Evolutionary conservation across 768 basidiomycete species (phyloP).

Genomic region (Hygrocybe coccinea): DNA sequence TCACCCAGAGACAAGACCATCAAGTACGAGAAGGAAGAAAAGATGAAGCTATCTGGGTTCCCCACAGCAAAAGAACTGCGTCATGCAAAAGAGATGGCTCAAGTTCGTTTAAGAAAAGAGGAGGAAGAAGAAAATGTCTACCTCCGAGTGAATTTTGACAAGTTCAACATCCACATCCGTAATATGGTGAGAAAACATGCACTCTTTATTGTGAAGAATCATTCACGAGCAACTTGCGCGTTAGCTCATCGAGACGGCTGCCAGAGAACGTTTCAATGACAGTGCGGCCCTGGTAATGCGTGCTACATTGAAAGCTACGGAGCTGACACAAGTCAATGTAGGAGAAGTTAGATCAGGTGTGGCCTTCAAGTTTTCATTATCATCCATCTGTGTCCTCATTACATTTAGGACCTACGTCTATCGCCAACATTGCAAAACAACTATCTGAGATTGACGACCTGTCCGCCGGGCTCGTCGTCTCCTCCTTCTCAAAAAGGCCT

Average conservation of each 20-base stretch:
- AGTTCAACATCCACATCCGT: slow-evolving; percentile 80
- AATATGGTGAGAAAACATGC: slow-evolving; percentile 56
- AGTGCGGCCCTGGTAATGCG: slow-evolving; percentile 67
- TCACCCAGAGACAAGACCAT: slow-evolving; percentile 80
- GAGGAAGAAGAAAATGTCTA: slow-evolving; percentile 70
- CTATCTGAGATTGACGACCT: slow-evolving; percentile 60
- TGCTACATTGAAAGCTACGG: slow-evolving; percentile 66
- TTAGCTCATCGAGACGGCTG: slow-evolving; percentile 76
- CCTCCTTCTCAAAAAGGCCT: slow-evolving; percentile 50
- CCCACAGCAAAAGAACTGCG: slow-evolving; percentile 77
- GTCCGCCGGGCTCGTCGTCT: slow-evolving; percentile 55
- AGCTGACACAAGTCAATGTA: slow-evolving; percentile 54
- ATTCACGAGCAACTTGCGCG: slow-evolving; percentile 12
- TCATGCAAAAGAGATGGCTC: slow-evolving; percentile 63
- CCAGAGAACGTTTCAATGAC: slow-evolving; percentile 73
- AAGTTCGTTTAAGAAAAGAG: slow-evolving; percentile 58
- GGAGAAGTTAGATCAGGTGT: slow-evolving; percentile 63
- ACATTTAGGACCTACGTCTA: slow-evolving; percentile 56
- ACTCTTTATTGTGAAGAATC: background rate
- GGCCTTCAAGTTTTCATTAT: slow-evolving; percentile 3
- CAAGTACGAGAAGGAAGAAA: slow-evolving; percentile 76
- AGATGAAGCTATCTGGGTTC: slow-evolving; percentile 65
- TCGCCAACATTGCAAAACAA: slow-evolving; percentile 58
- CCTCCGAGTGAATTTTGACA: slow-evolving; percentile 86
- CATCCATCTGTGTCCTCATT: background rate